phyloP scores from a whole-genome alignment of 768 basidiomycete genomes.

The Pisolithus albus region DNA sequence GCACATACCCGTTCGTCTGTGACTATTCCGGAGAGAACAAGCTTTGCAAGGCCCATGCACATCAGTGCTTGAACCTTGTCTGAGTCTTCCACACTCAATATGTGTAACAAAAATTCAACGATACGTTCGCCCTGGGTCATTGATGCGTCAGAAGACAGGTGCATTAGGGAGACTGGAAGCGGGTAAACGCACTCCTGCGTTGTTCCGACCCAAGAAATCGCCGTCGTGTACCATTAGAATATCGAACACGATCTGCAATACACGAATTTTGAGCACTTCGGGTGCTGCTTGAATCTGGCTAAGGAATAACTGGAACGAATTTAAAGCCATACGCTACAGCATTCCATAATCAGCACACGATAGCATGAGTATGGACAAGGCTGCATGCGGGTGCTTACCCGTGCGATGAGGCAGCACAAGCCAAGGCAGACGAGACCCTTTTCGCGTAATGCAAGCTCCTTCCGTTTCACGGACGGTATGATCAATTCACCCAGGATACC shows the following conservation, averaged over 20 bases:
- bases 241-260: constrained; percentile 83
- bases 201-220: constrained; percentile 47
- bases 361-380: background rate
- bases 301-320: constrained; percentile 75
- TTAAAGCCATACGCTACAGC: constrained; percentile 25
- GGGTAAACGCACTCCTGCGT: constrained; percentile 20
- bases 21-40: constrained; percentile 72
- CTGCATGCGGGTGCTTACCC: constrained; percentile 8
- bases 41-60: constrained; percentile 78
- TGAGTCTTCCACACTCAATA: constrained; percentile 48
- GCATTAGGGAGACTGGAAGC: background rate
- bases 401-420: constrained; percentile 71
- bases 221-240: constrained; percentile 78
- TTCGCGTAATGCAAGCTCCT: constrained; percentile 64
- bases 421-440: constrained; percentile 65
- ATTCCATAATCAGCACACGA: background rate
- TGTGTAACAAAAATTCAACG: constrained; percentile 57
- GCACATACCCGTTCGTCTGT: constrained; percentile 57
- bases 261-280: constrained; percentile 55
- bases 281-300: constrained; percentile 64
- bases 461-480: constrained; percentile 83
- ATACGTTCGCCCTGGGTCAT: constrained; percentile 43
- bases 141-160: constrained; percentile 1
- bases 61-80: constrained; percentile 64
- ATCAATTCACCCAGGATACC: constrained; percentile 75